Evolutionary conservation across 1,284 basidiomycete species (phyloP), one percentile per base, ranked within the genome.

Genomic region (Heliocybe sulcata): DNA sequence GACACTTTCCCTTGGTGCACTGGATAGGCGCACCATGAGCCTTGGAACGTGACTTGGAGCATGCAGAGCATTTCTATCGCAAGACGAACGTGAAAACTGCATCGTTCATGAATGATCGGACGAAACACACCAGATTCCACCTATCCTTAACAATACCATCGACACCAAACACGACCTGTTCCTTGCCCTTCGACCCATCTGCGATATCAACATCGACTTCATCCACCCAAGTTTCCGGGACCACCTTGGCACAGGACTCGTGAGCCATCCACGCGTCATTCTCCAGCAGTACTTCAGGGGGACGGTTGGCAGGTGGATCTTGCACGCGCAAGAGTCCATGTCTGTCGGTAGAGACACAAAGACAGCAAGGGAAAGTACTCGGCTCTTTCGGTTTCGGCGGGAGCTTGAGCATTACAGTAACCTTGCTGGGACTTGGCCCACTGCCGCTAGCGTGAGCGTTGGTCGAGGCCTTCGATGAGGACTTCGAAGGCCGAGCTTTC

Each of bases 1-100:
- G 79, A 65, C 96, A 97, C 71, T 92, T 94, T 56, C 92, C 92
- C 67, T 92, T 92, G 10, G 92, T 92, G 67, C 94, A 98, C 65
- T 98, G 94, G 27, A 97, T 85, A 55, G 94, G 94, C 2, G 92
- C 92, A 3, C 96, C 96, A 58, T 93, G 87, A 8, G 74, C 76
- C 60, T 87, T 90, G 16, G 79, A 69, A 33, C 77, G 77, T 25
- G 73, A 77, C 65, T 85, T 90, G 26, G 78, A 76, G 67, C 95
- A 98, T 3, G 84, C 80, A 11, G 83, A 79, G 67, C 95, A 98
- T 86, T 94, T 96, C 92, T 95, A 63, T 2, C n/a, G n/a, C n/a
- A n/a, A n/a, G n/a, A 54, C 38, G 60, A 1, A 42, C 38, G 19
- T 52, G 35, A 45, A 22, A 22, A n/a, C n/a, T 33, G 33, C n/a